Base-by-base conservation (phyloP, 139 green algal genomes). In the Auxenochlorella pyrenoidosa region DNA sequence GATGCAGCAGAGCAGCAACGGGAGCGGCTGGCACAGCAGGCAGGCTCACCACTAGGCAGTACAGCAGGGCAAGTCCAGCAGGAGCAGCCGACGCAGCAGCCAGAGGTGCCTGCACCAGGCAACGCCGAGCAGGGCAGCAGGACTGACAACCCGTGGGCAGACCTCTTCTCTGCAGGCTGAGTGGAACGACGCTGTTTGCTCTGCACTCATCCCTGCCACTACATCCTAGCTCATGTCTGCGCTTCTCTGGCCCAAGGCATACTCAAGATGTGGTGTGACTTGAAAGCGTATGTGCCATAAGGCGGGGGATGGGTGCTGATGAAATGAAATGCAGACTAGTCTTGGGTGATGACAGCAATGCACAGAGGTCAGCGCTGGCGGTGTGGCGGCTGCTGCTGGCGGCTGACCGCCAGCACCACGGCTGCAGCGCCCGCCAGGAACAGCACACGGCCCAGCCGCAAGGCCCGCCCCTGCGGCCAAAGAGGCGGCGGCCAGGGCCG, bases 401-500 rank as follows among this genome's bases (percentile, higher is more conserved):
- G 38, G 41, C 80, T 60, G 8, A 63, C 63, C 30, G 60, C 63
- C 30, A 85, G 15, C 41, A 85, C 32, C 38, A 60, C 38, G 34
- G 80, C 80, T 19, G 63, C 80, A 10, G 80, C 80, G 16, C 60
- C 80, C 63, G 63, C 80, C 80, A 85, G 63, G 30, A 85, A 85
- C 13, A 85, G 34, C 18, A 36, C 8, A 1, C 22, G 43, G 21
- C 40, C 59, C 43, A 76, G 18, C 40, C 63, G 40, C 40, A 75
- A 63, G 32, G 40, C 66, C 26, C 34, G 32, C 15, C 63, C 54
- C 54, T 63, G 54, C 54, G 54, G 54, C 10, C 54, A 63, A 24
- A 63, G 54, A 24, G 54, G 54, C 54, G 54, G 54, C 54, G 54
- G 54, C 54, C 54, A 63, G 54, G 54, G 54, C 59, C 30, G 63